phyloP scores from a whole-genome alignment of 306 rosid species.

The Echinosophora koreensis region DNA sequence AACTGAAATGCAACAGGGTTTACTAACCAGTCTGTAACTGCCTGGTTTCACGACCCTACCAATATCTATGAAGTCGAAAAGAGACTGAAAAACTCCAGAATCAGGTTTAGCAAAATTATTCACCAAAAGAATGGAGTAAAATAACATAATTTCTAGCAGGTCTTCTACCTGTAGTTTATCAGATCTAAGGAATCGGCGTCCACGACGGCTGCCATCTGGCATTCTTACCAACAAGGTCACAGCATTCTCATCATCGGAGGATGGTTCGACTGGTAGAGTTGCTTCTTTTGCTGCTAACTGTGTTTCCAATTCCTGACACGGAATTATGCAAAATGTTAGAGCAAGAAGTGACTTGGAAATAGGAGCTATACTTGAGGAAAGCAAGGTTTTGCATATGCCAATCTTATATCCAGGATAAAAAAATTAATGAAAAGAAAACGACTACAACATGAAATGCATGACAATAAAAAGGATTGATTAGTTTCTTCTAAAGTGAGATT shows the following conservation, averaged over 20 bases:
- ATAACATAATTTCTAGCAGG: slow-evolving; percentile 6
- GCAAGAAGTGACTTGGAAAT: slow-evolving; percentile 38
- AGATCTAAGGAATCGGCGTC: slow-evolving; percentile 89
- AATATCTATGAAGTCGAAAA: slow-evolving; percentile 86
- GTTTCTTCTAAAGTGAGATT: no score
- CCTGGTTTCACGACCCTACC: slow-evolving; percentile 84
- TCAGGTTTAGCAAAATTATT: slow-evolving; percentile 40
- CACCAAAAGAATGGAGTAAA: slow-evolving; percentile 10
- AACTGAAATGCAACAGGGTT: slow-evolving; percentile 28
- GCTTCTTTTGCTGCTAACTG: slow-evolving; percentile 80
- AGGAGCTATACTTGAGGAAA: slow-evolving; percentile 11
- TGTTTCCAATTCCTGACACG: slow-evolving; percentile 83
- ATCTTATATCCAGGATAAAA: not conserved
- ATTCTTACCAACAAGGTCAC: slow-evolving; percentile 82
- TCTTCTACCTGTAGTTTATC: slow-evolving; percentile 80
- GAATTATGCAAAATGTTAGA: slow-evolving; percentile 41
- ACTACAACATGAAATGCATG: no score
- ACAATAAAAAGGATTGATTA: no score
- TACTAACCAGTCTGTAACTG: slow-evolving; percentile 89
- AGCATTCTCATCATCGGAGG: slow-evolving; percentile 73
- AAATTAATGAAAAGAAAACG: not conserved
- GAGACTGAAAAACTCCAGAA: slow-evolving; percentile 65
- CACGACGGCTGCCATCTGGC: slow-evolving; percentile 97
- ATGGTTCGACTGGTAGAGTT: slow-evolving; percentile 83
- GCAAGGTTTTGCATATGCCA: slow-evolving; percentile 25